Evolutionary conservation across 768 basidiomycete species (phyloP).

Genomic region (Obba rivulosa): DNA sequence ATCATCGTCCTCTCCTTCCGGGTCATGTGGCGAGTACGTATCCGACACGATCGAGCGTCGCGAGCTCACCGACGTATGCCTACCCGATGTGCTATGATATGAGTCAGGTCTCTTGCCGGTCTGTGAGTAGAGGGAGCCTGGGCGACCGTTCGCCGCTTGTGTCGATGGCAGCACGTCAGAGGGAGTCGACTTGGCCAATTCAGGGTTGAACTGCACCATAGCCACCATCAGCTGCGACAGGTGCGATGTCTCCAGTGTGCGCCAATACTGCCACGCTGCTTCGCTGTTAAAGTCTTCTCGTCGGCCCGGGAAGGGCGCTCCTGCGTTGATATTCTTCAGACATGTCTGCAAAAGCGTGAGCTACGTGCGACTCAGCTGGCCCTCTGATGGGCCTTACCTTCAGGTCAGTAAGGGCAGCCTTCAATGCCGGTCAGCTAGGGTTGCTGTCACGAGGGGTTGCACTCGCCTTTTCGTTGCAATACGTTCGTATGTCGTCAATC

Average conservation of each 20-base stretch:
- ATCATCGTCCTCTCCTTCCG: constrained; percentile 32
- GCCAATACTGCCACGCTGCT: constrained; percentile 82
- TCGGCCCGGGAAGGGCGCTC: constrained; percentile 76
- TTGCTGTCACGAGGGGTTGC: neutral
- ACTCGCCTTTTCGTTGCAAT: constrained; percentile 73
- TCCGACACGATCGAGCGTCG: constrained; percentile 46
- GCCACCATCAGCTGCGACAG: constrained; percentile 85
- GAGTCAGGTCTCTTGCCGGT: constrained; percentile 18
- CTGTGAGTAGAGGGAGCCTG: constrained; percentile 51
- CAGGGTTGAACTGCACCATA: constrained; percentile 83
- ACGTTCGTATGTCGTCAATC: constrained; percentile 55
- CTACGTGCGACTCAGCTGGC: constrained; percentile 4
- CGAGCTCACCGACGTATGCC: constrained; percentile 62
- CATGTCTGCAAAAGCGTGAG: constrained; percentile 53
- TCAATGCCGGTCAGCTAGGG: constrained; percentile 5
- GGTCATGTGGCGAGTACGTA: constrained; percentile 23
- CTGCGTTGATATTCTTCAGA: constrained; percentile 86
- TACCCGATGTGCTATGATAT: constrained; percentile 28
- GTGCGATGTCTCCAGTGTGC: constrained; percentile 71
- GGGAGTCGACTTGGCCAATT: constrained; percentile 75
- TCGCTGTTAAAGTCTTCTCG: constrained; percentile 84
- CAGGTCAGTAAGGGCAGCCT: constrained; percentile 84
- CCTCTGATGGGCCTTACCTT: constrained; percentile 47
- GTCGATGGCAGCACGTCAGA: constrained; percentile 41
- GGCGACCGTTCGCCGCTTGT: constrained; percentile 34